Evolutionary conservation across 257 asterid genomes (phyloP).

Genomic region (Linaria vulgaris): DNA sequence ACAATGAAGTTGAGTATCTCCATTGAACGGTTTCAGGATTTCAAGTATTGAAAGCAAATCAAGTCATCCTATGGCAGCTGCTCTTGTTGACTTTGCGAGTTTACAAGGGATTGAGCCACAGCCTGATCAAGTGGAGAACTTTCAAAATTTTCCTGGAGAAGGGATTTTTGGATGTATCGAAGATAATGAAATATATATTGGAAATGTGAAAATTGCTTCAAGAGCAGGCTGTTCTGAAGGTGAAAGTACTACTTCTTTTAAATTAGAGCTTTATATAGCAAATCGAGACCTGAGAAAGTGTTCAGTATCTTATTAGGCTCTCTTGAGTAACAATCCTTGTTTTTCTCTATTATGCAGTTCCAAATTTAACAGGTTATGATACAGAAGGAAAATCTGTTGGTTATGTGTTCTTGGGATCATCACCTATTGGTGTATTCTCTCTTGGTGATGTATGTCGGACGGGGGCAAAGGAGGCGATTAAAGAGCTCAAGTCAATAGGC

Average conservation of each 20-base stretch:
- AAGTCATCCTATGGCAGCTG: constrained; percentile 86
- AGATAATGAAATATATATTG: constrained; percentile 51
- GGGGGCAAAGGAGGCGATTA: constrained; percentile 77
- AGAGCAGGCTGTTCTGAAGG: constrained; percentile 71
- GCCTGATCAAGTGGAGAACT: constrained; percentile 64
- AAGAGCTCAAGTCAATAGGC: constrained; percentile 57
- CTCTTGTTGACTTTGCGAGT: constrained; percentile 60
- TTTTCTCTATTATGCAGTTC: constrained; percentile 42
- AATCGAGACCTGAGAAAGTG: no score
- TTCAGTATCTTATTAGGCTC: not conserved
- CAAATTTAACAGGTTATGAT: constrained; percentile 46
- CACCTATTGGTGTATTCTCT: constrained; percentile 54
- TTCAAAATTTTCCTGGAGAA: constrained; percentile 78
- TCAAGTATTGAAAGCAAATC: constrained; percentile 91
- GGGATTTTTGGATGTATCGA: constrained; percentile 80
- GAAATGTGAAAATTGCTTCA: constrained; percentile 65
- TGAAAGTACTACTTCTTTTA: constrained; percentile 19
- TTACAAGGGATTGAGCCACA: constrained; percentile 46
- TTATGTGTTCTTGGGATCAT: constrained; percentile 59
- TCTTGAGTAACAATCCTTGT: not conserved
- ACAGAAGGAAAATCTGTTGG: constrained; percentile 64
- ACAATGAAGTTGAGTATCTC: not conserved
- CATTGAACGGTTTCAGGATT: constrained; percentile 44
- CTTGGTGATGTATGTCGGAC: constrained; percentile 77
- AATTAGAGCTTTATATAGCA: not conserved